Evolutionary conservation across 495 filamentous ascomycete species (phyloP), one percentile per base, ranked within the genome.

Genomic region (Xylaria curta): DNA sequence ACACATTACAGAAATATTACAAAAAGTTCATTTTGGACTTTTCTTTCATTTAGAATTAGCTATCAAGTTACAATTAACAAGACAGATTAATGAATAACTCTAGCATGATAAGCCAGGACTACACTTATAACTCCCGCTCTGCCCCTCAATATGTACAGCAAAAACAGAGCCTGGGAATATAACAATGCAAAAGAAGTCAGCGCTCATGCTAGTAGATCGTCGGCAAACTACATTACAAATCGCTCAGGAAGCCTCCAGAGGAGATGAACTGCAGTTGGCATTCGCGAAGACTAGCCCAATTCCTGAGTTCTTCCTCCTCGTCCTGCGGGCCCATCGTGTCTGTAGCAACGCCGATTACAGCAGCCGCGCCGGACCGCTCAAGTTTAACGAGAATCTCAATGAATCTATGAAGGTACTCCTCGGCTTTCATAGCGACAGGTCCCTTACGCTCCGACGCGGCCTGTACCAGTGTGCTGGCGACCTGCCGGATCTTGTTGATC

Each of bases 251-350:
- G 31, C 88, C 90, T 3, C 91, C 91, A 12, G 82, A 86, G 68
- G 90, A 87, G n/a, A 87, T 85, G 76, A 94, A 93, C 56, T 88
- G 88, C 65, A 87, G 75, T 81, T 94, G 93, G 69, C 91, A 90
- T 64, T 92, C 89, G 65, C 91, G 88, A 75, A 97, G 79, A 76
- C 90, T 91, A 0, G 89, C 88, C 93, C 93, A 97, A 62, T 86
- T 85, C 47, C 87, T 82, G 69, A 94, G 76, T 75, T 93, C 91
- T 63, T 89, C 85, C 79, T 95, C 92, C 60, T 95, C 93, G 31
- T 91, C 89, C 56, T 89, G 85, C 5, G 78, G 62, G 12, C 79
- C 81, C 78, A 81, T 79, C 19, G 77, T 70, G 9, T 74, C 75
- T 19, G 68, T 53, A 24, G 71, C 69, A 59, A 73, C 73, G 9